phyloP scores from a whole-genome alignment of 306 rosid genomes.

The Corylus heterophylla region DNA sequence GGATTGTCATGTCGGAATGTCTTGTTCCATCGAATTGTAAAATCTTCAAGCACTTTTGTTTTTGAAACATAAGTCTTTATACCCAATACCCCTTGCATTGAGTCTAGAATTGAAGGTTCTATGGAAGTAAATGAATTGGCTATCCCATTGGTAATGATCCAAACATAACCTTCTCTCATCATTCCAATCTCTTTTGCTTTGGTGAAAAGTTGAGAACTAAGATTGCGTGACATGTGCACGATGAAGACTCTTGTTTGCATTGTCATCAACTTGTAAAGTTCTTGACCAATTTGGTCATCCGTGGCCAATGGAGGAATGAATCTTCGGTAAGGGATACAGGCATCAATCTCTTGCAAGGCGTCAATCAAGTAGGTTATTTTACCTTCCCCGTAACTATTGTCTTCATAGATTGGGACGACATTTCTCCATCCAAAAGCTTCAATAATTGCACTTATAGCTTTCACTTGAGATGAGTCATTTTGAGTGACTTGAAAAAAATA shows the following conservation, averaged over 20 bases:
- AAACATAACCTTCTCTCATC: conserved; percentile 46
- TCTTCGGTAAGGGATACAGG: conserved; percentile 23
- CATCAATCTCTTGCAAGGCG: conserved; percentile 31
- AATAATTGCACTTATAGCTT: conserved; percentile 27
- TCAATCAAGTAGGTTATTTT: conserved; percentile 25
- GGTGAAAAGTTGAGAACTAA: conserved; percentile 27
- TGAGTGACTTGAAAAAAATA: conserved; percentile 32
- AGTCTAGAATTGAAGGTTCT: background rate
- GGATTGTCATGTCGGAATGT: conserved; percentile 39
- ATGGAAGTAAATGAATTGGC: background rate
- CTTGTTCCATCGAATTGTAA: conserved; percentile 44
- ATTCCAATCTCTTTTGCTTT: conserved; percentile 41
- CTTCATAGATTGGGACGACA: conserved; percentile 33
- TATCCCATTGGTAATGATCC: conserved; percentile 36
- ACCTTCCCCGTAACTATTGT: conserved; percentile 23
- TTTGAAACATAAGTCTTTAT: conserved; percentile 41
- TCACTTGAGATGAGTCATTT: conserved; percentile 33
- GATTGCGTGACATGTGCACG: conserved; percentile 23
- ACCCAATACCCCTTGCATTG: conserved; percentile 44
- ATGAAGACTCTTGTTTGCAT: conserved; percentile 40
- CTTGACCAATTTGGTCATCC: conserved; percentile 21
- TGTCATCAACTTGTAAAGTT: conserved; percentile 33
- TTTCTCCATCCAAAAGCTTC: conserved; percentile 39
- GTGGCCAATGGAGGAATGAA: conserved; percentile 20
- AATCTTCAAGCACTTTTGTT: conserved; percentile 30